phyloP scores from a whole-genome alignment of 805 yeast genomes.

The Candida pini region DNA sequence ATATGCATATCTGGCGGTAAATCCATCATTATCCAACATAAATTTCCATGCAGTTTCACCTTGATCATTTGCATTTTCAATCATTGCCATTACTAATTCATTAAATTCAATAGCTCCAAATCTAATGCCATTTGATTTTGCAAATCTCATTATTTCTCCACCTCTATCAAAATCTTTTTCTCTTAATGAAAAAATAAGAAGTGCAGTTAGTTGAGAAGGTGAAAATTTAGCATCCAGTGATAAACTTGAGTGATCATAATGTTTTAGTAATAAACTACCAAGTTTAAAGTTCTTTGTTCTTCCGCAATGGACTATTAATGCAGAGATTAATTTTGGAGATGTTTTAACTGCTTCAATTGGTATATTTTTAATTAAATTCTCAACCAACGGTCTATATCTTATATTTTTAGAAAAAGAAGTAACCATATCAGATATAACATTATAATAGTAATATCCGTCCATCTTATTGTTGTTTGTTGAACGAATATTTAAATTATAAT shows the following conservation, averaged over 20 bases:
- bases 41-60: constrained; percentile 25
- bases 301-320: constrained; percentile 26
- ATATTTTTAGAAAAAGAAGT: constrained; percentile 24
- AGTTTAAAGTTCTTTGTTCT: constrained; percentile 21
- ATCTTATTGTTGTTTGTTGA: constrained; percentile 21
- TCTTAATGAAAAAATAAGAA: constrained; percentile 23
- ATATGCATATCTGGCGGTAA: constrained; percentile 21
- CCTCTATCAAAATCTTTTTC: constrained; percentile 24
- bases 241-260: constrained; percentile 18
- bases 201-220: constrained; percentile 25
- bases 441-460: constrained; percentile 27
- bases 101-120: constrained; percentile 27
- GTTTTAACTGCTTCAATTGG: constrained; percentile 30
- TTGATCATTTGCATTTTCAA: constrained; percentile 10
- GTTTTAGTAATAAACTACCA: constrained; percentile 21
- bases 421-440: constrained; percentile 22
- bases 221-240: constrained; percentile 21
- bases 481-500: constrained; percentile 19
- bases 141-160: constrained; percentile 23
- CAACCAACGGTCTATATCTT: constrained; percentile 23
- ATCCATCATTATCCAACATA: constrained; percentile 13
- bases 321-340: constrained; percentile 29
- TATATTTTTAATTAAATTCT: constrained; percentile 22
- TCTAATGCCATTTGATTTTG: constrained; percentile 19
- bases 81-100: constrained; percentile 23